Evolutionary conservation across 768 basidiomycete genomes (phyloP).

Genomic region (Gloeopeniophorella convolvens): DNA sequence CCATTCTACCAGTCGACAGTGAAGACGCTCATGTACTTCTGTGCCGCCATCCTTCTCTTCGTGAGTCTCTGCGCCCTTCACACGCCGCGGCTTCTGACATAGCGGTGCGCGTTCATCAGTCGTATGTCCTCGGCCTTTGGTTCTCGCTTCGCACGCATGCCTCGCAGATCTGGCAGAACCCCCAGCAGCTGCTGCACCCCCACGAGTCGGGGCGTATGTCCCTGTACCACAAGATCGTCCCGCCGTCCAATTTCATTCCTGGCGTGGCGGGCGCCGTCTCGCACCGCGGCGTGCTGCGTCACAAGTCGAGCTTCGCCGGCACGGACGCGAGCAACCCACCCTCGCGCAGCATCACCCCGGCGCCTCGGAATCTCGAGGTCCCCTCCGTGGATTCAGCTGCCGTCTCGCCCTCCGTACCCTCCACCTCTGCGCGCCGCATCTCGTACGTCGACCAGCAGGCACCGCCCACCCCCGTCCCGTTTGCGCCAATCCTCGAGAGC

Average conservation of each 20-base stretch:
- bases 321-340: neutral
- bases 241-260: slow-evolving; percentile 29
- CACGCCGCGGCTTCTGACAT: slow-evolving; percentile 2
- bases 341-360: neutral
- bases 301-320: slow-evolving; percentile 42
- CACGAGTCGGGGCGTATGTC: slow-evolving; percentile 44
- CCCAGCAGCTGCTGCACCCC: slow-evolving; percentile 70
- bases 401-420: neutral
- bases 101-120: slow-evolving; percentile 42
- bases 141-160: slow-evolving; percentile 98
- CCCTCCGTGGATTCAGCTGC: neutral
- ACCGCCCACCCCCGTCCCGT: slow-evolving; percentile 31
- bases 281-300: slow-evolving; percentile 26
- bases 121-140: slow-evolving; percentile 96
- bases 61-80: slow-evolving; percentile 43
- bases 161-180: slow-evolving; percentile 98
- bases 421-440: slow-evolving; percentile 35
- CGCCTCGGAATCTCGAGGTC: neutral
- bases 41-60: slow-evolving; percentile 82
- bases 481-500: slow-evolving; percentile 66
- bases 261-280: slow-evolving; percentile 20
- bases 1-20: slow-evolving; percentile 97
- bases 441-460: slow-evolving; percentile 43
- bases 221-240: slow-evolving; percentile 53
- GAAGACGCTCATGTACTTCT: slow-evolving; percentile 93